Evolutionary conservation across 306 rosid genomes (phyloP).

Genomic region (Castanea sativa): DNA sequence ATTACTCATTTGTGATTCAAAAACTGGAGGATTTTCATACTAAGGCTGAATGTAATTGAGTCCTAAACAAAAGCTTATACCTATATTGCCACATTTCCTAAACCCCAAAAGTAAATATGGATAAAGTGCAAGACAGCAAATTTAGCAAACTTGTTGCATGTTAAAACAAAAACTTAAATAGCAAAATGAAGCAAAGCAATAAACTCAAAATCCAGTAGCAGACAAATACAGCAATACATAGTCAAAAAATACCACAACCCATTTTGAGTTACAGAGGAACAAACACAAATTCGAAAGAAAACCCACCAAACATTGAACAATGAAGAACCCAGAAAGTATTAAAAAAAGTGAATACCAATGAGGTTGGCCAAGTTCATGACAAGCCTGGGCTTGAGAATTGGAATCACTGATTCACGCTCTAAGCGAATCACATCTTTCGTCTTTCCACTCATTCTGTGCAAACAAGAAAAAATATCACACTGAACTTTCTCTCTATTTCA

Average conservation of each 20-base stretch:
- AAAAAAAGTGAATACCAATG: conserved; percentile 44
- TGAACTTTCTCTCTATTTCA: background rate
- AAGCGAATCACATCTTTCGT: conserved; percentile 68
- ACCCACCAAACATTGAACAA: background rate
- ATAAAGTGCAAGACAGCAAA: background rate
- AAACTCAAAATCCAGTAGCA: background rate
- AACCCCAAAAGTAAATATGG: background rate
- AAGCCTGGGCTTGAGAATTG: conserved; percentile 77
- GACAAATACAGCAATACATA: background rate
- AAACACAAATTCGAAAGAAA: background rate
- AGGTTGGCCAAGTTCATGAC: conserved; percentile 82
- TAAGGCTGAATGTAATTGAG: background rate
- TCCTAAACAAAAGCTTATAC: background rate
- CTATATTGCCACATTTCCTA: conserved; percentile 5
- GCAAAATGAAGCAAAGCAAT: background rate
- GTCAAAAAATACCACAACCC: background rate
- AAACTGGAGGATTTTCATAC: background rate
- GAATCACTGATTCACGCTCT: conserved; percentile 91
- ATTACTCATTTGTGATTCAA: background rate
- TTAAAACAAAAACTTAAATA: background rate
- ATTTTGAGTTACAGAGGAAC: background rate
- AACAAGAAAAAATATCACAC: background rate
- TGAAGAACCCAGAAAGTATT: background rate
- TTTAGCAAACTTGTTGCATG: background rate
- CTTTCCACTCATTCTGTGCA: conserved; percentile 14